Conservation (phyloP, 441 rosid genomes). For the Caryocar brasiliense region DNA sequence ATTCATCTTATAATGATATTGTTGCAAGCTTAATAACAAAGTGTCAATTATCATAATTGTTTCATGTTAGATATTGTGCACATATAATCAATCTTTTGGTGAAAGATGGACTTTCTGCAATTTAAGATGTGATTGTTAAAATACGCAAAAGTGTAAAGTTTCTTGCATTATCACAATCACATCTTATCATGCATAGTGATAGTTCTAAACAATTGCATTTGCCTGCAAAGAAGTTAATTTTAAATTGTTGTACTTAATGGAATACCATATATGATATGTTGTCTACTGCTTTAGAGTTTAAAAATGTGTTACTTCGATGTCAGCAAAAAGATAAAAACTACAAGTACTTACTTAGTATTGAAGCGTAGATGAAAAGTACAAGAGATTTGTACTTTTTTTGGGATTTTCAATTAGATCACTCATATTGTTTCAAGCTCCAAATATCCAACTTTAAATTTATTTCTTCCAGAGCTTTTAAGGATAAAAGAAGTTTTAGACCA, state of each 20-base stretch:
- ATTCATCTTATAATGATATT: neutral
- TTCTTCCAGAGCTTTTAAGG: neutral
- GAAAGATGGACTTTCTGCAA: neutral
- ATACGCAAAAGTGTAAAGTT: neutral
- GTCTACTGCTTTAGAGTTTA: neutral
- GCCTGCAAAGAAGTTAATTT: neutral
- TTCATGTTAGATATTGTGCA: neutral
- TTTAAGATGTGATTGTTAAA: neutral
- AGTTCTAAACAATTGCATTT: neutral
- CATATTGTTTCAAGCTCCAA: neutral
- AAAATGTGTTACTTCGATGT: neutral
- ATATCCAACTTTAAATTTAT: neutral
- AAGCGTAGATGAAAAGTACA: neutral
- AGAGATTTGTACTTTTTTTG: neutral
- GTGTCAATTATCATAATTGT: neutral
- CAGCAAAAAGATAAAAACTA: neutral
- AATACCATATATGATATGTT: neutral
- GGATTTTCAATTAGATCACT: neutral
- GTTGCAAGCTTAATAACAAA: neutral
- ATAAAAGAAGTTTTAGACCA: neutral
- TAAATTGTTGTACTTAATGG: neutral
- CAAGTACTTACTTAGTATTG: neutral
- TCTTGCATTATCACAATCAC: neutral
- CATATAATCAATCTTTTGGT: neutral
- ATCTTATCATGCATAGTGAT: neutral